Percentiles rank a stretch among this genome's conserved stretches.
Conservation (phyloP, 1,284 basidiomycete genomes). For the Ustilago lituana region DNA sequence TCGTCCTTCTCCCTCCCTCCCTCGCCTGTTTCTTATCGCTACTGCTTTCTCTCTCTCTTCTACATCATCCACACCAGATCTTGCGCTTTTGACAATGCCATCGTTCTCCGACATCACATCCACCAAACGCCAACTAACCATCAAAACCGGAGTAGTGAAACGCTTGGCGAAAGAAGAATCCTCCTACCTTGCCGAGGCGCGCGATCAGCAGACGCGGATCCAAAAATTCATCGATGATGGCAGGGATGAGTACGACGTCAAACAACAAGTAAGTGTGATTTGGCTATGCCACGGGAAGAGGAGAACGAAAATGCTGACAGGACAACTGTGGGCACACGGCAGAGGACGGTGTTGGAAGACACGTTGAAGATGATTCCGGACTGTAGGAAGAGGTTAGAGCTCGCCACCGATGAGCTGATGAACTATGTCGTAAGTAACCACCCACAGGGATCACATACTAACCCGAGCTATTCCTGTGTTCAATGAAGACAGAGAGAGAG, state of each 20-base stretch:
- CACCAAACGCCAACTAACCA: slow-evolving; percentile 50
- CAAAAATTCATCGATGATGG: slow-evolving; percentile 39
- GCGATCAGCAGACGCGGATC: slow-evolving; percentile 39
- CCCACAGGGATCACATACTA: no score
- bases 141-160: slow-evolving; percentile 60
- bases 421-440: slow-evolving; percentile 42
- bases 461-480: no score
- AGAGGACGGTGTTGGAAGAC: slow-evolving; percentile 48
- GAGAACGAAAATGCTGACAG: no score
- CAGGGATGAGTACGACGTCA: slow-evolving; percentile 55
- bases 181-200: slow-evolving; percentile 47
- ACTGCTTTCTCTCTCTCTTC: not conserved
- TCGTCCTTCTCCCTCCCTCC: not conserved
- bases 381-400: slow-evolving; percentile 42
- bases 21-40: not conserved
- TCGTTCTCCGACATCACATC: slow-evolving; percentile 24
- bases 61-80: slow-evolving; percentile 13
- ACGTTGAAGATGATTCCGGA: slow-evolving; percentile 59
- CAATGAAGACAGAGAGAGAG: not conserved
- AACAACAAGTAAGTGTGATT: slow-evolving; percentile 53
- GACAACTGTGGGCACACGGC: no score
- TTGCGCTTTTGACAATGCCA: no score
- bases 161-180: slow-evolving; percentile 54
- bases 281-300: no score
- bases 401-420: slow-evolving; percentile 41